phyloP scores from a whole-genome alignment of 352 stramenopile species.

The Phytophthora syringae region DNA sequence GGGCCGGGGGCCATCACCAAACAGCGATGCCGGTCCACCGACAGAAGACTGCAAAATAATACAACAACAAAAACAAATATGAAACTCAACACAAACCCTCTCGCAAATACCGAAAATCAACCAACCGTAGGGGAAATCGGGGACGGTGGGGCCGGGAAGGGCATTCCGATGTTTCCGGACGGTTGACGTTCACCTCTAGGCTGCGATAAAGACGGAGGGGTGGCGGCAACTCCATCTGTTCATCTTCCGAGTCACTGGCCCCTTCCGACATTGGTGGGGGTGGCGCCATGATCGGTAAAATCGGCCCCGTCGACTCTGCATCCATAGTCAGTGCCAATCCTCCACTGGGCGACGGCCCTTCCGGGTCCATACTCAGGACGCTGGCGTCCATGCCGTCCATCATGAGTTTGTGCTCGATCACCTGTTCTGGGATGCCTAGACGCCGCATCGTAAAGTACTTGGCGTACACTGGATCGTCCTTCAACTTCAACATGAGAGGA shows the following conservation, averaged over 20 bases:
- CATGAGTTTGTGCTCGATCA: slow-evolving; percentile 82
- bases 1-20: slow-evolving; percentile 57
- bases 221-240: slow-evolving; percentile 32
- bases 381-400: slow-evolving; percentile 77
- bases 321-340: slow-evolving; percentile 36
- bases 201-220: slow-evolving; percentile 43
- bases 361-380: slow-evolving; percentile 83
- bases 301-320: slow-evolving; percentile 35
- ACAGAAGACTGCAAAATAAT: slow-evolving; percentile 44
- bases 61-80: slow-evolving; percentile 4
- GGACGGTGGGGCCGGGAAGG: slow-evolving; percentile 48
- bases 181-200: slow-evolving; percentile 20
- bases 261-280: slow-evolving; percentile 18
- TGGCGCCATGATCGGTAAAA: slow-evolving; percentile 48
- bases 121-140: slow-evolving; percentile 70
- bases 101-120: slow-evolving; percentile 9
- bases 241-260: slow-evolving; percentile 38
- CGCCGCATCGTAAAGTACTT: slow-evolving; percentile 89
- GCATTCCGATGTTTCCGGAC: slow-evolving; percentile 60
- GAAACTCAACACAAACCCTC: neutral
- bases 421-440: slow-evolving; percentile 72
- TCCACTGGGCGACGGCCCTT: slow-evolving; percentile 75
- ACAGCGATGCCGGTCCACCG: slow-evolving; percentile 55
- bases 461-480: slow-evolving; percentile 81
- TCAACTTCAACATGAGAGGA: slow-evolving; percentile 74